Evolutionary conservation across 73 alveolate species (phyloP).

Genomic region (Symbiodinium pilosum): DNA sequence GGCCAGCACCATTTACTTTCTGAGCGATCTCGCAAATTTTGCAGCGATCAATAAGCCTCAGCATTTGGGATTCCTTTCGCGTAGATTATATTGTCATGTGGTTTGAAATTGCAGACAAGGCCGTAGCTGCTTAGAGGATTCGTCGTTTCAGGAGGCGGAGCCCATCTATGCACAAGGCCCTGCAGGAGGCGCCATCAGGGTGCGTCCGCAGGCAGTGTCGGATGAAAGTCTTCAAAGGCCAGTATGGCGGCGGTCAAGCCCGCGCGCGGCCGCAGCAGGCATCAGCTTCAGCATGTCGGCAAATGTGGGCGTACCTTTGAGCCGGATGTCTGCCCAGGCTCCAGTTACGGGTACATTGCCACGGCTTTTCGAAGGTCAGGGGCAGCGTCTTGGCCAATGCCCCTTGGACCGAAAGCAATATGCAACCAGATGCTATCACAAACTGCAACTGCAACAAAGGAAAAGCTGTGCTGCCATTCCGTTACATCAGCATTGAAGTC

Average conservation of each 20-base stretch:
- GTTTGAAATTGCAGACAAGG: too few relatives aligned
- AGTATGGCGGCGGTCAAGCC: constrained; percentile 7
- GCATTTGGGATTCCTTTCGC: too few relatives aligned
- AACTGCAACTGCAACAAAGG: too few relatives aligned
- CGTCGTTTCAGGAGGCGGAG: constrained; percentile 3
- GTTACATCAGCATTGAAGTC: too few relatives aligned
- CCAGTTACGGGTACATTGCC: neutral
- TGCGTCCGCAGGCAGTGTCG: too few relatives aligned
- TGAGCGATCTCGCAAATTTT: neutral
- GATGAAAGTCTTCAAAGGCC: neutral
- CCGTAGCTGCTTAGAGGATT: too few relatives aligned
- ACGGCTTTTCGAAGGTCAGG: constrained; percentile 53
- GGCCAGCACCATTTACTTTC: constrained; percentile 23
- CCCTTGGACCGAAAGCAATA: neutral
- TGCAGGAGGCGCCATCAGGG: neutral
- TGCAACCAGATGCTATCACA: too few relatives aligned
- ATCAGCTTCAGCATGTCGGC: neutral
- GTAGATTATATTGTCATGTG: too few relatives aligned
- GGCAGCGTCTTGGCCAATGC: constrained; percentile 89
- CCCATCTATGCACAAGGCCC: neutral
- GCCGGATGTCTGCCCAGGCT: constrained; percentile 10
- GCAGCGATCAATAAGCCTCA: too few relatives aligned
- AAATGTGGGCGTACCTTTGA: neutral
- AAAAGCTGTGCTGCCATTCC: too few relatives aligned
- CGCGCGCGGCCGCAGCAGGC: neutral